Conservation (phyloP, 805 yeast genomes). For the Candida golubevii region DNA sequence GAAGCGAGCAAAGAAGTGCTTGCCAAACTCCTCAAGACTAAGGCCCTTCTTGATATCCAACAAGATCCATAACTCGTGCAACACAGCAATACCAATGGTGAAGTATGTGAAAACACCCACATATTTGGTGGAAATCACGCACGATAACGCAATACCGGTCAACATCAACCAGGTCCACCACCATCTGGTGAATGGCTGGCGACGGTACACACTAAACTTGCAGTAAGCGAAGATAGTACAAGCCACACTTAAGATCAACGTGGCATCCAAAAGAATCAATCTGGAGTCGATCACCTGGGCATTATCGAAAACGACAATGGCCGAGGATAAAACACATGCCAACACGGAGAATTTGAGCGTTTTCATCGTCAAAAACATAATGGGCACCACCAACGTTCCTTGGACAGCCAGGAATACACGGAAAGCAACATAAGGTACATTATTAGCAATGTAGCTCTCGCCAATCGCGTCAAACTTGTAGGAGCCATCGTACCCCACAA, state of each 20-base stretch:
- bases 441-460: slow-evolving; percentile 67
- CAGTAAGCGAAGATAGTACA: slow-evolving; percentile 73
- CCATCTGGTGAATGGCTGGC: slow-evolving; percentile 53
- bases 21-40: slow-evolving; percentile 48
- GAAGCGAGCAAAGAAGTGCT: slow-evolving; percentile 74
- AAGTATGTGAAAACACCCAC: slow-evolving; percentile 92
- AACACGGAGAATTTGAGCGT: slow-evolving; percentile 76
- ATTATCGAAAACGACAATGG: slow-evolving; percentile 77
- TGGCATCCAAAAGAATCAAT: slow-evolving; percentile 87
- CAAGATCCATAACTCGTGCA: slow-evolving; percentile 82
- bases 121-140: slow-evolving; percentile 92
- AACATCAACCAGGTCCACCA: slow-evolving; percentile 89
- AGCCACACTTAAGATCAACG: slow-evolving; percentile 80
- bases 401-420: slow-evolving; percentile 76
- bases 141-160: slow-evolving; percentile 84
- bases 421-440: slow-evolving; percentile 83
- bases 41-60: slow-evolving; percentile 69
- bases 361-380: slow-evolving; percentile 80
- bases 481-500: slow-evolving; percentile 86
- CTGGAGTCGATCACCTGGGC: slow-evolving; percentile 91
- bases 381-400: slow-evolving; percentile 78
- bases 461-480: slow-evolving; percentile 92
- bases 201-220: slow-evolving; percentile 66
- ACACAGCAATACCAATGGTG: slow-evolving; percentile 83
- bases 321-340: slow-evolving; percentile 72